Evolutionary conservation across 805 yeast genomes (phyloP).

Genomic region (Clavispora fructus): DNA sequence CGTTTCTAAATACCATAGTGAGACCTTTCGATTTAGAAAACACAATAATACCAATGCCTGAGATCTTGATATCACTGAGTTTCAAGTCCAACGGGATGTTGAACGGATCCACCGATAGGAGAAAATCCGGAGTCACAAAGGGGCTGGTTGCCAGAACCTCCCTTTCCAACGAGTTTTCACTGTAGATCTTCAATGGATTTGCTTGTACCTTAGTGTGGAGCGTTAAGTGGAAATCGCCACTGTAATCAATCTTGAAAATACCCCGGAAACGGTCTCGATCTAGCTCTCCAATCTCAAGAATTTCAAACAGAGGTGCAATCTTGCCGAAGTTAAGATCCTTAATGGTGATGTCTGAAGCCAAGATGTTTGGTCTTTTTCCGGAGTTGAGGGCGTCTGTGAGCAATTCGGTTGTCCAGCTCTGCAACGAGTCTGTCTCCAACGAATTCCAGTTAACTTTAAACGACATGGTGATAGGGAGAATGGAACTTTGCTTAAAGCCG

Average conservation of each 20-base stretch:
- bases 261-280: slow-evolving; percentile 75
- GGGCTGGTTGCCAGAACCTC: slow-evolving; percentile 25
- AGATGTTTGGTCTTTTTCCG: slow-evolving; percentile 63
- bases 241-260: slow-evolving; percentile 69
- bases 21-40: slow-evolving; percentile 77
- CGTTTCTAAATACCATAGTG: slow-evolving; percentile 82
- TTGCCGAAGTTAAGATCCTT: slow-evolving; percentile 70
- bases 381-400: slow-evolving; percentile 70
- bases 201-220: slow-evolving; percentile 80
- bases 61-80: slow-evolving; percentile 62
- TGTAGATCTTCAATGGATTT: slow-evolving; percentile 70
- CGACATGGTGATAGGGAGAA: slow-evolving; percentile 46
- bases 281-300: slow-evolving; percentile 76
- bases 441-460: slow-evolving; percentile 76
- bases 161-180: slow-evolving; percentile 35
- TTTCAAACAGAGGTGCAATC: slow-evolving; percentile 69
- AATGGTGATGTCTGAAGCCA: slow-evolving; percentile 65
- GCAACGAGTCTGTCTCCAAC: slow-evolving; percentile 58
- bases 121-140: slow-evolving; percentile 64
- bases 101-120: slow-evolving; percentile 61
- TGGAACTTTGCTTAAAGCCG: not conserved
- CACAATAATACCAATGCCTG: slow-evolving; percentile 81
- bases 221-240: slow-evolving; percentile 71
- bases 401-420: slow-evolving; percentile 58
- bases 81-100: slow-evolving; percentile 76